Evolutionary conservation across 345 rosid species (phyloP).

Genomic region (Syzygium oleosum): DNA sequence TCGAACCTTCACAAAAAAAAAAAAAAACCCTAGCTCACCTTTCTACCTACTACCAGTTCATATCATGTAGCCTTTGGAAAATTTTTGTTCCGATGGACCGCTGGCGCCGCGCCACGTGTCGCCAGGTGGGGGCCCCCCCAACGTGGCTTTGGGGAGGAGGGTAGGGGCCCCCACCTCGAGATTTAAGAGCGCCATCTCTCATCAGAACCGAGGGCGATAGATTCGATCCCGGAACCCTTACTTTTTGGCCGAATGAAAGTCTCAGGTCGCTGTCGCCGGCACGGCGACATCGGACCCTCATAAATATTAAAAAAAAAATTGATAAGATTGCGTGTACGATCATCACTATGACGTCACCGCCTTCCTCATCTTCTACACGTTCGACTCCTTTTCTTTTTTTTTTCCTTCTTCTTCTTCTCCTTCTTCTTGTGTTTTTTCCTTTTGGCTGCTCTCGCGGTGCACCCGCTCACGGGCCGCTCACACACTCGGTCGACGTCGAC

Average conservation of each 20-base stretch:
- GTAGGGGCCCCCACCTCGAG: background rate
- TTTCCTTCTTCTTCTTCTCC: too few relatives aligned
- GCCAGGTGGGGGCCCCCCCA: background rate
- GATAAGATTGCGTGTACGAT: background rate
- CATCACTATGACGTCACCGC: background rate
- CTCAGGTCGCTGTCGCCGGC: background rate
- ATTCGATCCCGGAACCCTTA: background rate
- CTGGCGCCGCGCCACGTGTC: background rate
- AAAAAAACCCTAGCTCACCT: background rate
- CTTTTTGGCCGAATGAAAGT: background rate
- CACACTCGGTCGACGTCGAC: background rate
- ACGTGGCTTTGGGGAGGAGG: background rate
- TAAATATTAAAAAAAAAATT: background rate
- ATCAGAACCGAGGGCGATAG: background rate
- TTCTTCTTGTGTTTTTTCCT: too few relatives aligned
- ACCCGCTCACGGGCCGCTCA: background rate
- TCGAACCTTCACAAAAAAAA: background rate
- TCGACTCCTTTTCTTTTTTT: too few relatives aligned
- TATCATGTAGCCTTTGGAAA: background rate
- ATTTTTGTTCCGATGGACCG: background rate
- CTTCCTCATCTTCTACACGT: too few relatives aligned
- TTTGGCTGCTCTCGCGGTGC: too few relatives aligned
- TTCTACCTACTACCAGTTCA: background rate
- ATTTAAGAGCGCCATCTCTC: background rate
- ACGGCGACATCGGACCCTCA: background rate